Evolutionary conservation across 1,284 basidiomycete species (phyloP).

Genomic region (Ganoderma multipileum): DNA sequence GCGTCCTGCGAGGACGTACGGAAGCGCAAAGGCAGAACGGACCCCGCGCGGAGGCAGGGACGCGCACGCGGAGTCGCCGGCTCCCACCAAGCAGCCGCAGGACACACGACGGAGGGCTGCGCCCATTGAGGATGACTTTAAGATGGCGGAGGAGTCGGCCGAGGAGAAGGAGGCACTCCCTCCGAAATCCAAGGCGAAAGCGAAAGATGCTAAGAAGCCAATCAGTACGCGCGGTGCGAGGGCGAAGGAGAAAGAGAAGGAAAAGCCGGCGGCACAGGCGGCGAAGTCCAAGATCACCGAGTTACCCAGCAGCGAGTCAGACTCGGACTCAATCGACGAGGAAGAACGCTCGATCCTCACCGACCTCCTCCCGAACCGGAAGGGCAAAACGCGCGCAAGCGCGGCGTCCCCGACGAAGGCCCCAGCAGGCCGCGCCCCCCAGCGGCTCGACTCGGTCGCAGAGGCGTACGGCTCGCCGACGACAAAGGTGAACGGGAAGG

Average conservation of each 20-base stretch:
- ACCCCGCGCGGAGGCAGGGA: slow-evolving; percentile 6
- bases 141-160: slow-evolving; percentile 14
- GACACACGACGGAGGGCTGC: slow-evolving; percentile 4
- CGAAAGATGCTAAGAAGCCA: slow-evolving; percentile 19
- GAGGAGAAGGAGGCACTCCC: slow-evolving; percentile 19
- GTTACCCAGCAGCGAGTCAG: slow-evolving; percentile 12
- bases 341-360: slow-evolving; percentile 23
- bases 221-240: slow-evolving; percentile 4
- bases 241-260: slow-evolving; percentile 11
- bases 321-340: slow-evolving; percentile 22
- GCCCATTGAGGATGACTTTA: slow-evolving; percentile 21
- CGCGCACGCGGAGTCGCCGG: slow-evolving; percentile 15
- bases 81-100: slow-evolving; percentile 25
- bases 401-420: slow-evolving; percentile 7
- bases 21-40: slow-evolving; percentile 17
- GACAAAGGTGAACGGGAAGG: slow-evolving; percentile 20
- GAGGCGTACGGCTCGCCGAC: slow-evolving; percentile 26
- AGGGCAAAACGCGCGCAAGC: slow-evolving; percentile 13
- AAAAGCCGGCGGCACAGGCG: slow-evolving; percentile 1
- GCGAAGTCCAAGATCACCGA: slow-evolving; percentile 19
- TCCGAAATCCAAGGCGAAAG: slow-evolving; percentile 6
- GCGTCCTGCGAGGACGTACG: slow-evolving; percentile 19
- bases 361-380: slow-evolving; percentile 21
- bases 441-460: slow-evolving; percentile 27
- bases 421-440: slow-evolving; percentile 12